Evolutionary conservation across 768 basidiomycete species (phyloP), one percentile per base, ranked within the genome.

Genomic region (Trametes sanguinea): DNA sequence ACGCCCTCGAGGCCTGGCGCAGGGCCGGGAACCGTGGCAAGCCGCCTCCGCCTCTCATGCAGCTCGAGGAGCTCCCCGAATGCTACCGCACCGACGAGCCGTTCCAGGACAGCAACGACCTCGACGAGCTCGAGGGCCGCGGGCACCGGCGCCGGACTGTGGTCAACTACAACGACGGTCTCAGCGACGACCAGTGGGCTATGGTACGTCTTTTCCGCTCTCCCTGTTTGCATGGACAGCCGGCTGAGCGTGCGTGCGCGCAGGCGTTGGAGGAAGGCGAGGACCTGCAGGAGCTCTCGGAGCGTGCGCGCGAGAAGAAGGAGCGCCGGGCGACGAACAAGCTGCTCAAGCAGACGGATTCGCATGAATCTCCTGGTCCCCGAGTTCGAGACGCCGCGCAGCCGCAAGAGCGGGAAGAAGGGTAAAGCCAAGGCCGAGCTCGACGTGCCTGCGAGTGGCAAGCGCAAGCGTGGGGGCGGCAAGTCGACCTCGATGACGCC

Each of bases 161-260:
- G 46, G 93, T 98, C 63, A 89, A 86, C 71, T 98, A 98, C 71
- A 95, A 90, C 61, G 96, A 98, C 71, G 95, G 95, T 14, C 80
- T 98, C 58, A 89, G 87, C 54, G 96, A 98, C 67, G 96, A 97
- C 70, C 89, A 95, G 67, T 97, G 94, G 90, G 85, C 93, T 35
- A 82, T 90, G 82, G 89, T 89, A 71, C 61, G 82, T 78, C 29
- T 8, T 32, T 54, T 54, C 22, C 37, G 22, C 43, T 33, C 39
- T 39, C 13, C 1, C 3, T 33, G 6, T 37, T 22, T 32, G 9
- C 2, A 10, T 13, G n/a, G 11, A 33, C 16, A n/a, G 22, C 17
- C 42, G 10, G 40, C 47, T 53, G 14, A 52, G 16, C 37, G 14
- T 17, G 48, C 61, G 10, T 59, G 39, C 43, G 10, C 55, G 11